A percentile compares a stretch with the other conserved stretches of the same genome.
phyloP scores from a whole-genome alignment of 1,139 yeast species.

The Pichia cactophila region DNA sequence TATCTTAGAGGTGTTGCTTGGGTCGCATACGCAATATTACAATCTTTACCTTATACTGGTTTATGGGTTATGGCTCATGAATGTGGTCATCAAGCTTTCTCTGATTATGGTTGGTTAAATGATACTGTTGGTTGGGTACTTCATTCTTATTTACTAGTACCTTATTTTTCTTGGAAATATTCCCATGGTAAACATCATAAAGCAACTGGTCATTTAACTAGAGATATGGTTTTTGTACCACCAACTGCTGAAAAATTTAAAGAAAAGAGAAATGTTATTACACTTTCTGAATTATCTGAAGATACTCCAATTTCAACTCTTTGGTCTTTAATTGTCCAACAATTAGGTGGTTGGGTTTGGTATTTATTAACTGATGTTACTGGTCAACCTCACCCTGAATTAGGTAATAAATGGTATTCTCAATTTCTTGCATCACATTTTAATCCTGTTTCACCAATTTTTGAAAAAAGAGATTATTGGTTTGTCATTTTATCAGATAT shows the following conservation, averaged over 20 bases:
- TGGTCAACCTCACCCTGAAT: constrained; percentile 41
- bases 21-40: constrained; percentile 35
- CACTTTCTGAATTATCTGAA: constrained; percentile 41
- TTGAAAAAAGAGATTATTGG: constrained; percentile 51
- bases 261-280: constrained; percentile 25
- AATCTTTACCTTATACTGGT: constrained; percentile 38
- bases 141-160: constrained; percentile 51
- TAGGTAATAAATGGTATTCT: constrained; percentile 22
- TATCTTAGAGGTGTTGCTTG: constrained; percentile 48
- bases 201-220: constrained; percentile 53
- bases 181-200: constrained; percentile 58
- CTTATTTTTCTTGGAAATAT: constrained; percentile 57
- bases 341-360: constrained; percentile 45
- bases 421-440: constrained; percentile 36
- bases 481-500: constrained; percentile 45
- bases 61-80: constrained; percentile 60
- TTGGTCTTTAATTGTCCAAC: constrained; percentile 39
- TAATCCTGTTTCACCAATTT: constrained; percentile 46
- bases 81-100: constrained; percentile 60
- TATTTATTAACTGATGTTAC: constrained; percentile 45
- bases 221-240: constrained; percentile 59
- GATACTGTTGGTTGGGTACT: constrained; percentile 54
- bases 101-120: constrained; percentile 48
- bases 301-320: constrained; percentile 51
- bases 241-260: constrained; percentile 42